Conservation (phyloP, 2,329 filamentous ascomycete genomes). For the Diaporthe citrichinensis region DNA sequence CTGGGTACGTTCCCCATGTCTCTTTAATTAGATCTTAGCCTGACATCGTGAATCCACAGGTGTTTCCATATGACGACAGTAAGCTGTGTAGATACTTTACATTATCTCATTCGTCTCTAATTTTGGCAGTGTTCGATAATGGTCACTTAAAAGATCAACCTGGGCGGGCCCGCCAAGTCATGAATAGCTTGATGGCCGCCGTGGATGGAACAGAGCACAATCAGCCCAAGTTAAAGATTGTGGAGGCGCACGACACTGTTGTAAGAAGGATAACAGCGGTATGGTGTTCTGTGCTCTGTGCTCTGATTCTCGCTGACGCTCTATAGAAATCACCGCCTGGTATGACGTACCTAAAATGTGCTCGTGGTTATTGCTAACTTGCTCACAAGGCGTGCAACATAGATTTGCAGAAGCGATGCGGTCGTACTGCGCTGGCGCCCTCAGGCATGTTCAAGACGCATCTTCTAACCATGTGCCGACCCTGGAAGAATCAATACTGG, state of each 20-base stretch:
- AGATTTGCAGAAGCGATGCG: neutral
- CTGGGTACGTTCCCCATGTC: neutral
- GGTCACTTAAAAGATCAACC: neutral
- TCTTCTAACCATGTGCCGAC: neutral
- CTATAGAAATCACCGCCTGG: neutral
- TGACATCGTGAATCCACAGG: neutral
- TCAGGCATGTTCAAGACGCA: neutral
- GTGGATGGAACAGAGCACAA: neutral
- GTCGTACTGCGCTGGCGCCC: neutral
- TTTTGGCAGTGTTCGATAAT: neutral
- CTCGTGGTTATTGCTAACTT: neutral
- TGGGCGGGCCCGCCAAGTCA: neutral
- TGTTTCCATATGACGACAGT: neutral
- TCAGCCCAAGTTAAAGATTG: neutral
- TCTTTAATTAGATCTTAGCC: neutral
- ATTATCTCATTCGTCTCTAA: neutral
- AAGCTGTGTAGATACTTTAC: neutral
- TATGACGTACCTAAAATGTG: neutral
- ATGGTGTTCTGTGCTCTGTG: neutral
- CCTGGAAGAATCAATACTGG: neutral
- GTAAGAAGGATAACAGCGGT: neutral
- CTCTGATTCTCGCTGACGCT: neutral
- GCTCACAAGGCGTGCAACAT: neutral
- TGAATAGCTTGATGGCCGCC: neutral
- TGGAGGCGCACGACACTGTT: neutral